These are phyloP conservation scores for Solanum virginianum DNA, from an alignment of 257 asterid species.

Conservation along the genomic window DNA sequence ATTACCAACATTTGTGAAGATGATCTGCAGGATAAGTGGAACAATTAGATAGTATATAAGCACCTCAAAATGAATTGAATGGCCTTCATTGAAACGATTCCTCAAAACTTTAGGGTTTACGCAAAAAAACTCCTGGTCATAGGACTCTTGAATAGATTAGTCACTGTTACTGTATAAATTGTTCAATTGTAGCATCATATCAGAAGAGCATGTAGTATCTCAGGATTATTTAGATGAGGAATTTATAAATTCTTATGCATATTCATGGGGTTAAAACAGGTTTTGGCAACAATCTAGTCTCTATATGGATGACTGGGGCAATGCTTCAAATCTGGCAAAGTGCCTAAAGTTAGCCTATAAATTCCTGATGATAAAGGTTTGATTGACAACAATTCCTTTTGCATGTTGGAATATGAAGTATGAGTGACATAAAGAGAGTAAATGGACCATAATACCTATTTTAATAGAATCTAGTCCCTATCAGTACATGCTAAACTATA, in stretches of 20 bases:
- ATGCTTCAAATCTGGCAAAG: background rate
- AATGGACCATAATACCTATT: background rate
- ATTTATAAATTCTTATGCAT: background rate
- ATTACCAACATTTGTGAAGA: constrained; percentile 89
- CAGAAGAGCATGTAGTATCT: background rate
- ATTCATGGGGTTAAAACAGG: background rate
- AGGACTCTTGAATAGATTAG: background rate
- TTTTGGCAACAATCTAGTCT: background rate
- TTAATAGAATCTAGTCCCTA: background rate
- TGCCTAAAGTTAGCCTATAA: background rate
- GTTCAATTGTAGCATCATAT: background rate
- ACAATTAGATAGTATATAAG: background rate
- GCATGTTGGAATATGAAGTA: background rate
- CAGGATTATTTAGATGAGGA: background rate
- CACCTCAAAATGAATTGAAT: background rate
- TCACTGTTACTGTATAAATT: background rate
- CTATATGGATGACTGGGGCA: background rate
- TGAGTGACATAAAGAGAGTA: background rate
- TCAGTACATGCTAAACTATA: background rate
- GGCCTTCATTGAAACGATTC: background rate
- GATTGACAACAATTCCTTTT: background rate
- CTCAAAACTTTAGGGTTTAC: background rate
- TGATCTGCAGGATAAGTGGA: constrained; percentile 38
- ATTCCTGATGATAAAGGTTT: background rate
- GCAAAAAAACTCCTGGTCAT: background rate